These are phyloP conservation scores for Rubroshorea leprosula DNA, from an alignment of 345 rosid species.

Conservation along the genomic window DNA sequence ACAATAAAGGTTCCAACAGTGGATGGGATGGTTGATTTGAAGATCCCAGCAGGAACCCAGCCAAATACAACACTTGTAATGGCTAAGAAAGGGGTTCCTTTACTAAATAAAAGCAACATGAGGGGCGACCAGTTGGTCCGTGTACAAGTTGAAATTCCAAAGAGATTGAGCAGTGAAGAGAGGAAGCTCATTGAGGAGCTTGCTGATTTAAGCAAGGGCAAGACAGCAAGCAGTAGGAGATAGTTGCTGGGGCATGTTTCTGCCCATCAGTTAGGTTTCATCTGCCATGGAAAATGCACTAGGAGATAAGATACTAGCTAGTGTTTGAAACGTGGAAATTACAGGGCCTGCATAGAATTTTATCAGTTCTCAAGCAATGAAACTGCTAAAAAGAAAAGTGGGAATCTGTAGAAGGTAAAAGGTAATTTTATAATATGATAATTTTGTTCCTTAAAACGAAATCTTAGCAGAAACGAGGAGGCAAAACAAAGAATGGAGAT, in stretches of 20 bases:
- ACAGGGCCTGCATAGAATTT: not conserved
- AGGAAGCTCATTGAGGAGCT: conserved; percentile 82
- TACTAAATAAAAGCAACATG: conserved; percentile 77
- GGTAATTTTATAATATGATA: conserved; percentile 1
- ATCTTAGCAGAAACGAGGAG: conserved; percentile 4
- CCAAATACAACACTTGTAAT: conserved; percentile 89
- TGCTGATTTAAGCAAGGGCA: conserved; percentile 82
- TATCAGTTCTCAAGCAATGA: conserved; percentile 7
- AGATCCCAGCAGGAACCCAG: conserved; percentile 90
- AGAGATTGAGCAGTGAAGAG: conserved; percentile 82
- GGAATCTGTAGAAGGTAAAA: conserved; percentile 13
- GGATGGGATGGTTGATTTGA: conserved; percentile 92
- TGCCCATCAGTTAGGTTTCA: not conserved
- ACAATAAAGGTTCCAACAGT: conserved; percentile 81
- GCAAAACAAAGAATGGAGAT: not conserved
- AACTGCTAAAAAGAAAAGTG: conserved; percentile 3
- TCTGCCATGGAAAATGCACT: too few relatives aligned
- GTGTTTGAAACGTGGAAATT: not conserved
- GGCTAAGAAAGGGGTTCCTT: conserved; percentile 94
- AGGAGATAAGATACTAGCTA: too few relatives aligned
- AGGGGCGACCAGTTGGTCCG: conserved; percentile 97
- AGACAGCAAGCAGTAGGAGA: conserved; percentile 68
- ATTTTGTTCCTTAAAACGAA: conserved; percentile 5
- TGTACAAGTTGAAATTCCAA: conserved; percentile 96
- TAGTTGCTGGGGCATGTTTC: conserved; percentile 22